Percentiles rank a stretch among this genome's conserved stretches.
These are phyloP conservation scores for Odonthalia washingtoniensis DNA, from an alignment of 31 red algal genomes.

Conservation along the genomic window DNA sequence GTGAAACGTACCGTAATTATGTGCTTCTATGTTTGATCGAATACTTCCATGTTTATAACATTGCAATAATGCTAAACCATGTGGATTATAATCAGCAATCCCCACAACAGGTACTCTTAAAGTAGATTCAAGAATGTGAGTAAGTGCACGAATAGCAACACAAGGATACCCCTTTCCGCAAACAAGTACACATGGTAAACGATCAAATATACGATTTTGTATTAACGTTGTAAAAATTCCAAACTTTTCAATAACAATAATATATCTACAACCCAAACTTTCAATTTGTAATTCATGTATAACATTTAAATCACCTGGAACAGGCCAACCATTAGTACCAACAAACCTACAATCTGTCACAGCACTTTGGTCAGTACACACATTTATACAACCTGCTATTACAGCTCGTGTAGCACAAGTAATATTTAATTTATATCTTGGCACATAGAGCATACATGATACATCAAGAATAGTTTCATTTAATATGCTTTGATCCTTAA, in stretches of 20 bases:
- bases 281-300: not conserved
- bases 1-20: conserved; percentile 44
- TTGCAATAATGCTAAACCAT: conserved; percentile 77
- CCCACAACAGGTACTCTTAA: conserved; percentile 79
- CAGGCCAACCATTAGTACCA: conserved; percentile 81
- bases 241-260: conserved; percentile 77
- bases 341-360: too few relatives aligned
- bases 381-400: conserved; percentile 38
- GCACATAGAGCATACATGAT: conserved; percentile 57
- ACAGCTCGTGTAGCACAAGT: conserved; percentile 68
- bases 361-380: too few relatives aligned
- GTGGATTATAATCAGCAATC: conserved; percentile 81
- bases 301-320: conserved; percentile 62
- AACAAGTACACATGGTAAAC: conserved; percentile 66
- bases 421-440: conserved; percentile 65
- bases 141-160: conserved; percentile 66
- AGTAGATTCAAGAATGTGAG: conserved; percentile 39
- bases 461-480: conserved; percentile 63
- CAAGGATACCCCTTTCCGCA: conserved; percentile 85
- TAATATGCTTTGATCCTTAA: conserved; percentile 54
- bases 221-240: conserved; percentile 77
- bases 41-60: conserved; percentile 66
- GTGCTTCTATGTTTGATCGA: conserved; percentile 49
- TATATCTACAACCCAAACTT: too few relatives aligned
- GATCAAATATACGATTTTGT: conserved; percentile 68